Conservation (phyloP, 306 rosid genomes). For the Adenanthera pavonina region DNA sequence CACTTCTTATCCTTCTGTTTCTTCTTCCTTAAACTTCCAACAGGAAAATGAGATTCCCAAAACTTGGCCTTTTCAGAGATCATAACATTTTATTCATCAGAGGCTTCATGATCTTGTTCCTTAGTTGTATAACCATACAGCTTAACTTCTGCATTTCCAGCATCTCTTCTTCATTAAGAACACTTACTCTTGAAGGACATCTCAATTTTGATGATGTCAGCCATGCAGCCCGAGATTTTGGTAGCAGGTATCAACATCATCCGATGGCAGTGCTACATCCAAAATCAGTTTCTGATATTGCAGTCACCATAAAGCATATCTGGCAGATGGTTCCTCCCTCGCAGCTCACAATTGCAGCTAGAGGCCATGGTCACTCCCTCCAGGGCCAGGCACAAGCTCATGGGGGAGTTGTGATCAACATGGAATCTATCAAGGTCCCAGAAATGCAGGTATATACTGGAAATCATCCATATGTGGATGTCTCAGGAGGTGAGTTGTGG, state of each 20-base stretch:
- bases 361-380: slow-evolving; percentile 99
- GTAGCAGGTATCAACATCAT: slow-evolving; percentile 68
- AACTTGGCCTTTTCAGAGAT: slow-evolving; percentile 44
- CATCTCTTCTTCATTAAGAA: slow-evolving; percentile 54
- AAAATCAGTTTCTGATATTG: slow-evolving; percentile 76
- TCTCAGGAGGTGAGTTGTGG: slow-evolving; percentile 93
- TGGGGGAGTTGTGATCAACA: slow-evolving; percentile 79
- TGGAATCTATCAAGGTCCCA: slow-evolving; percentile 71
- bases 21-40: slow-evolving; percentile 55
- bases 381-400: slow-evolving; percentile 89
- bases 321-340: slow-evolving; percentile 81
- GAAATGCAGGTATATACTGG: slow-evolving; percentile 64
- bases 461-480: slow-evolving; percentile 67
- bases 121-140: slow-evolving; percentile 54
- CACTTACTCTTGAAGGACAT: slow-evolving; percentile 73
- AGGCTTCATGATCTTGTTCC: slow-evolving; percentile 63
- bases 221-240: slow-evolving; percentile 83
- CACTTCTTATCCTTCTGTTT: slow-evolving; percentile 48
- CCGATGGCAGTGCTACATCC: slow-evolving; percentile 85
- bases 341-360: slow-evolving; percentile 80
- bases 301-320: slow-evolving; percentile 67
- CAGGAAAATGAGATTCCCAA: slow-evolving; percentile 52
- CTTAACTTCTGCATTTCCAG: slow-evolving; percentile 58
- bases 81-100: slow-evolving; percentile 53
- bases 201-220: slow-evolving; percentile 64